Conservation (phyloP, 2,329 filamentous ascomycete species). For the Colletotrichum eleusines region DNA sequence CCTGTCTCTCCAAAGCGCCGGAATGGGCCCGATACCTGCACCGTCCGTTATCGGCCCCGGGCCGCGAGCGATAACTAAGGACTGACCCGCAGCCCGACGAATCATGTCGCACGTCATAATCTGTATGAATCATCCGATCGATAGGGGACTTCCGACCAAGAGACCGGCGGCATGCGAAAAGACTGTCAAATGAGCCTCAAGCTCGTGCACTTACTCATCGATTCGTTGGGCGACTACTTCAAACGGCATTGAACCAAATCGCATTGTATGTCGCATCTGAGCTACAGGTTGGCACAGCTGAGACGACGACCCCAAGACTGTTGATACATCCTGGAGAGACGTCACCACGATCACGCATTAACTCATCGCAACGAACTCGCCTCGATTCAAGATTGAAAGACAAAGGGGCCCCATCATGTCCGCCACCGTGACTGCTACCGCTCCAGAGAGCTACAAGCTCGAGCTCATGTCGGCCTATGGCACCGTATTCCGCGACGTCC, state of each 20-base stretch:
- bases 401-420: slow-evolving; percentile 23
- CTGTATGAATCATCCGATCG: slow-evolving; percentile 19
- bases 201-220: no score
- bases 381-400: no score
- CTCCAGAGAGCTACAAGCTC: slow-evolving; percentile 52
- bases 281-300: not conserved
- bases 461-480: slow-evolving; percentile 59
- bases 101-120: slow-evolving; percentile 31
- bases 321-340: not conserved
- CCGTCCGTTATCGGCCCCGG: slow-evolving; percentile 30
- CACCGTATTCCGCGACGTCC: slow-evolving; percentile 57
- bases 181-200: not conserved
- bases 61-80: slow-evolving; percentile 32
- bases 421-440: slow-evolving; percentile 26
- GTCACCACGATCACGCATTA: no score
- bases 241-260: not conserved
- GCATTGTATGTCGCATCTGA: not conserved
- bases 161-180: slow-evolving; percentile 14
- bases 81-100: slow-evolving; percentile 6
- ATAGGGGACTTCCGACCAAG: slow-evolving; percentile 21
- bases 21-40: slow-evolving; percentile 29
- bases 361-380: not conserved
- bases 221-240: not conserved
- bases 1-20: slow-evolving; percentile 17
- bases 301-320: not conserved